phyloP scores from a whole-genome alignment of 495 filamentous ascomycete species.

The Neurospora sp. region DNA sequence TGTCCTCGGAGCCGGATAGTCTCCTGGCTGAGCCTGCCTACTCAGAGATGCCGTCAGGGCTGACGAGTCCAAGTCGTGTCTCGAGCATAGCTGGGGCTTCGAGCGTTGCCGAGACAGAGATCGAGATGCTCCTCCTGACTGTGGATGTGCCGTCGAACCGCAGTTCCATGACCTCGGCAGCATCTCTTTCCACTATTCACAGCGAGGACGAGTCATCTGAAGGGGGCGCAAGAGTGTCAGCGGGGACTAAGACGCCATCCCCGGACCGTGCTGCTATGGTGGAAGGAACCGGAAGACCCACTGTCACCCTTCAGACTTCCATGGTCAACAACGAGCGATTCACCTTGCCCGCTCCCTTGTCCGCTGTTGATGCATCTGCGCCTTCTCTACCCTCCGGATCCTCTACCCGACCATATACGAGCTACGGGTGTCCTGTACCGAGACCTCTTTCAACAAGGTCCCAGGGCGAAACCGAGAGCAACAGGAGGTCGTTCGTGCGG shows the following conservation, averaged over 20 bases:
- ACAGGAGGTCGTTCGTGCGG: neutral
- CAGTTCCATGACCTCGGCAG: constrained; percentile 27
- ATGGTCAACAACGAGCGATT: neutral
- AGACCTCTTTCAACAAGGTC: neutral
- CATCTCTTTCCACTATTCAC: constrained; percentile 29
- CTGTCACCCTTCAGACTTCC: neutral
- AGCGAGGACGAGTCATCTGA: constrained; percentile 32
- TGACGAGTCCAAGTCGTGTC: constrained; percentile 18
- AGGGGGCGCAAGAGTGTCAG: constrained; percentile 1
- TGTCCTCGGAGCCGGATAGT: constrained; percentile 27
- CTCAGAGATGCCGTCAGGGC: constrained; percentile 3
- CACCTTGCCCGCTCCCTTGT: neutral
- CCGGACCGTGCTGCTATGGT: neutral
- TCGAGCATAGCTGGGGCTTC: constrained; percentile 7
- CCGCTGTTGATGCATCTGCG: neutral
- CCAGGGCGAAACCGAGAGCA: neutral
- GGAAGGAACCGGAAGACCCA: neutral
- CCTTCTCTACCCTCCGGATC: neutral
- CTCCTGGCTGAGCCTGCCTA: constrained; percentile 12
- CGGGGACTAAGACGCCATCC: neutral
- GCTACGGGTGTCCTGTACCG: neutral
- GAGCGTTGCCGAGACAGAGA: neutral
- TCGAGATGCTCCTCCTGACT: neutral
- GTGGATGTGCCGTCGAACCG: constrained; percentile 15
- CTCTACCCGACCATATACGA: neutral